Evolutionary conservation across 768 basidiomycete species (phyloP), one percentile per base, ranked within the genome.

Genomic region (Butyriboletus loyo): DNA sequence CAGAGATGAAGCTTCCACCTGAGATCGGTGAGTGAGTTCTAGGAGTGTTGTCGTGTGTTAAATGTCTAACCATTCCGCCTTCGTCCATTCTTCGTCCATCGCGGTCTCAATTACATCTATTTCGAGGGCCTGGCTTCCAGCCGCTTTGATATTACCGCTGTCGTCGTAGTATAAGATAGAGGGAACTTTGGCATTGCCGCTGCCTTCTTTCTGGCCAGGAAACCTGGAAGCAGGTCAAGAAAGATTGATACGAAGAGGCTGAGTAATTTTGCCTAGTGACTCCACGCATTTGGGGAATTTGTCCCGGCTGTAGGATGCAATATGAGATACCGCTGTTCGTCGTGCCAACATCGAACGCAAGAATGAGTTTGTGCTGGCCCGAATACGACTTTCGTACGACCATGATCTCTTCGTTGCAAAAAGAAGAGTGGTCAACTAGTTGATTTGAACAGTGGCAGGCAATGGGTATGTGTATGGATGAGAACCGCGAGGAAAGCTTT

Each of bases 101-200:
- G 30, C 34, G 4, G 5, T 9, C 10, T 53, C 52, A 7, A 25
- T 24, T 21, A 19, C 28, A 8, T 27, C n/a, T 11, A 7, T 7
- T 4, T 13, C 14, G 6, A 30, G 28, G 5, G n/a, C 42, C 19
- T 43, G 11, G 13, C 13, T n/a, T 7, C 42, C 42, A 9, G 19
- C 37, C 7, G 42, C 53, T 34, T 21, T 44, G 49, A 54, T 36
- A 1, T 44, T 39, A 14, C 53, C 53, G 1, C 3, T 14, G 7
- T 17, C 4, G 9, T 52, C 53, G 7, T 54, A 54, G 42, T 51
- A 54, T 36, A 54, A 17, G 6, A 54, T 6, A 10, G 53, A 54
- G 5, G 53, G 53, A 1, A 52, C 53, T 44, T 52, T 54, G 35
- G 40, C 39, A 28, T 41, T 34, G 5, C 47, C 38, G 2, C 17